Base-by-base conservation (phyloP, 306 rosid species). In the Rosa lucieae region DNA sequence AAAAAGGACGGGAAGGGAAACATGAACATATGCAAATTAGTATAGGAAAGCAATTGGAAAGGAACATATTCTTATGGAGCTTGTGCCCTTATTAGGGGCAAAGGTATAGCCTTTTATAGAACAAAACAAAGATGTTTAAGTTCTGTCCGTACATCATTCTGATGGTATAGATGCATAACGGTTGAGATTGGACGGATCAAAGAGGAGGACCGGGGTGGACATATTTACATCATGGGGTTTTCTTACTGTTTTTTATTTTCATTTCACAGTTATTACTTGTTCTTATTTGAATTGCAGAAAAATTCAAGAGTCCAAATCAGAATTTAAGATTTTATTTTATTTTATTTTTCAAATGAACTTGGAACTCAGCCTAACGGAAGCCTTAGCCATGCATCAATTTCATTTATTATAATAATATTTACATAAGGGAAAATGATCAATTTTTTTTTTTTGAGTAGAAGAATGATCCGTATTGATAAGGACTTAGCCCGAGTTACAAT, bases 61-160 rank as follows among this genome's bases (percentile, higher is more conserved):
- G 70, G 71, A 72, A 78, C 77, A 82, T 73, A 75, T 82, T 79
- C 87, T 65, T 76, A 6, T 44, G 35, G 77, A 9, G 1, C 48
- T 0, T 26, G 40, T 75, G 53, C 75, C 77, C 75, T 69, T 68
- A 10, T 6, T 29, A 12, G 55, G 12, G 79, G 29, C 74, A 80
- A 10, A 55, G 11, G 51, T 76, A 72, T 1, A 23, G 40, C 15
- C 35, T 51, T 51, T 11, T 70, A 21, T 75, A 83, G 78, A 78
- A 72, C 80, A 52, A 74, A 48, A 59, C 66, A 5, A 70, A 8
- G 49, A 21, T 29, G 5, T 15, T 46, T 79, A 35, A 35, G 3
- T 17, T 17, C 40, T 29, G 32, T 23, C 73, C 63, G 58, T 62
- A 76, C 61, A 72, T 51, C 72, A 58, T 17, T 17, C 37, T 43